Evolutionary conservation across 331 rosid genomes (phyloP), one percentile per base, ranked within the genome.

Genomic region (Malus hybrid): DNA sequence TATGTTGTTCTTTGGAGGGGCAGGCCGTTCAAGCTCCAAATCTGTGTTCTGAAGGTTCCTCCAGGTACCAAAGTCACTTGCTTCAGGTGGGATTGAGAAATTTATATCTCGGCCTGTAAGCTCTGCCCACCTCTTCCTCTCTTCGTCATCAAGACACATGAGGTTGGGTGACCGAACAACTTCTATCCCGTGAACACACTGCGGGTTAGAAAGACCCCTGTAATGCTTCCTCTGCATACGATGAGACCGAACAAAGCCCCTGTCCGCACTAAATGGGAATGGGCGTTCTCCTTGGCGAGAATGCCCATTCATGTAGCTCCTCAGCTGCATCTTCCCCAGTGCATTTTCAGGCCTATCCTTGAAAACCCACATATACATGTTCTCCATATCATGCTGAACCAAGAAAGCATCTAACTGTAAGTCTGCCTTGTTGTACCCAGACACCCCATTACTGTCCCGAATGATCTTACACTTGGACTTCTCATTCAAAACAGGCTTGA

Each of bases 281-380:
- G 85, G 84, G 22, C 86, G 83, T 65, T 83, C 86, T 59, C 86
- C 86, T 29, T 83, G 86, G 69, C 86, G 86, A 44, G 86, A 83
- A 76, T 83, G 86, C 9, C 86, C 86, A 29, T 83, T 83, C 86
- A 83, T 83, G 70, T 67, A 83, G 69, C 86, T 83, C 81, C 86
- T 84, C 27, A 84, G 87, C 77, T 84, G 87, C 87, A 84, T 84
- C 81, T 83, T 83, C 18, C 86, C 86, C 10, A 83, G 18, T 1
- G 86, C 86, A 76, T 83, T 79, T 56, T 84, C 87, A n/a, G 87
- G 87, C 73, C 80, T 84, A 31, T 84, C 87, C 82, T 84, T 84
- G 80, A 84, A 84, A 74, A 84, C 87, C 87, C 87, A 84, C 87
- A 84, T 84, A 50, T 84, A 84, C 87, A 80, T 80, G 71, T 84